Evolutionary conservation across 2,329 filamentous ascomycete genomes (phyloP), one percentile per base, ranked within the genome.

Genomic region (Pezicula radicicola): DNA sequence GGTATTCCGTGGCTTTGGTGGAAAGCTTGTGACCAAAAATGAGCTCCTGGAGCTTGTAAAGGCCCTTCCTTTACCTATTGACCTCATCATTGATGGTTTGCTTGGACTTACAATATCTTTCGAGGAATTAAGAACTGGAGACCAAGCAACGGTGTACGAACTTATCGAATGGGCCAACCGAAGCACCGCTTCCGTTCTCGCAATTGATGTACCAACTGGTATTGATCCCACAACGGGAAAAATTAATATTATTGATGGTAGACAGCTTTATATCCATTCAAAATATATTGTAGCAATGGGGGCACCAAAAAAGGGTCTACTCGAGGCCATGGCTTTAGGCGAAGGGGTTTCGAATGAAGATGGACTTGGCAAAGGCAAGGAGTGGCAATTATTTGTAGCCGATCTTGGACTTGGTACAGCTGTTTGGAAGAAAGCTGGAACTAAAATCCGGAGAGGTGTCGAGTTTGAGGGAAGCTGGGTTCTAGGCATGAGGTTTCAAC

Each of bases 101-200:
- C 81, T 99, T 4, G 91, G 91, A 3, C 81, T 94, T 56, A 91
- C 94, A 42, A 84, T 91, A 51, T 87, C 89, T 2, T 97, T 97
- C 63, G 91, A 97, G 60, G 91, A 95, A 61, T 77, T 97, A 27
- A 83, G 90, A 35, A 88, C 86, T 2, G 87, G 88, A 15, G 89
- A 96, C 59, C 90, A 95, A 66, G 85, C 87, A 3, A 88, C 87
- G 0, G 89, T 91, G 0, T 92, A 95, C 64, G 88, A 95, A 65
- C 82, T 97, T 64, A 94, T 97, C 63, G 88, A 91, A 56, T 97
- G 92, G 91, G 88, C 91, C 3, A 97, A 97, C 66, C 87, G 91
- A 57, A 89, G 87, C 66, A 89, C 91, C 58, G 85, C 91, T 0
- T 85, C 87, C 52, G 87, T 94, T 3, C 74, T 99, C 18, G 89